A percentile compares a stretch with the other conserved stretches of the same genome.
These are phyloP conservation scores for Phytophthora melonis DNA, from an alignment of 352 stramenopile species.

Conservation along the genomic window DNA sequence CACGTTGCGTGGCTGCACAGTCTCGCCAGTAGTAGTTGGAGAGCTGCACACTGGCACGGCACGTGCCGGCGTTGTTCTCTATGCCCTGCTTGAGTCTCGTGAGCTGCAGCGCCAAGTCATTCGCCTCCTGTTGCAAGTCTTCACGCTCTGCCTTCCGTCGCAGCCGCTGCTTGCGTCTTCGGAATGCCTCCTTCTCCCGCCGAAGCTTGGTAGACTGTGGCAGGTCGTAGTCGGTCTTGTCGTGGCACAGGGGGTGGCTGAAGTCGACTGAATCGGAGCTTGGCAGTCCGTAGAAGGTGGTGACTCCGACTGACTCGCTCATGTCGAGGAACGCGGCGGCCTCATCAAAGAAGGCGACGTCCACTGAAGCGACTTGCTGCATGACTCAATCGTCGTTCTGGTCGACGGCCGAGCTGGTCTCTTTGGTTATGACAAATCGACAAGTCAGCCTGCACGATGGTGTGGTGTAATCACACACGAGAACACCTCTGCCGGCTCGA, in stretches of 20 bases:
- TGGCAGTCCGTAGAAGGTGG: not conserved
- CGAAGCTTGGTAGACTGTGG: not conserved
- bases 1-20: not conserved
- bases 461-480: not conserved
- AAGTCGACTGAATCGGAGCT: not conserved
- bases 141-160: not conserved
- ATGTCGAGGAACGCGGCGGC: not conserved
- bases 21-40: slow-evolving; percentile 15
- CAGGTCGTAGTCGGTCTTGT: not conserved
- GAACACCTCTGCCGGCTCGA: not conserved
- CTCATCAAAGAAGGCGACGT: not conserved
- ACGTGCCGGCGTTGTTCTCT: not conserved
- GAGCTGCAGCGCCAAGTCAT: not conserved
- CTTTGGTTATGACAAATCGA: slow-evolving; percentile 4
- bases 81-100: not conserved
- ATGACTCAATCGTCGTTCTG: not conserved
- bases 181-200: not conserved
- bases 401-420: not conserved
- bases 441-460: not conserved
- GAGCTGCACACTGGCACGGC: not conserved
- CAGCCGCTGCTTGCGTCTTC: not conserved
- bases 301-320: not conserved
- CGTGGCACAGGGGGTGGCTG: not conserved
- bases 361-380: not conserved
- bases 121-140: not conserved